phyloP scores from a whole-genome alignment of 371 early-diverging fungal genomes.

The Massospora cicadina region DNA sequence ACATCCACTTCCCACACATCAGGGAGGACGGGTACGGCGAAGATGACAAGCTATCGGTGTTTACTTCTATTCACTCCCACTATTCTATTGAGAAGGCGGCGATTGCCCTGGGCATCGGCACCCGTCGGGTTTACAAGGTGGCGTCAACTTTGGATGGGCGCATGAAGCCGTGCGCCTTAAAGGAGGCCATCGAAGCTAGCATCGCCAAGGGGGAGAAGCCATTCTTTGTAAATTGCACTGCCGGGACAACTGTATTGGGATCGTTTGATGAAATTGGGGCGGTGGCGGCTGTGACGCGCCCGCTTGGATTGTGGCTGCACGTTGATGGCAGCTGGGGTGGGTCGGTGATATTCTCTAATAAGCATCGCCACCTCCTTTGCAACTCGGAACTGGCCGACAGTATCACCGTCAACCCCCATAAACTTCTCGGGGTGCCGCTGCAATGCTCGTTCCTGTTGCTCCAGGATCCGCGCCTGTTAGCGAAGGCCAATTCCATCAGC shows the following conservation, averaged over 20 bases:
- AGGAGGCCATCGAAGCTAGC: conserved; percentile 24
- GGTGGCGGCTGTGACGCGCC: conserved; percentile 35
- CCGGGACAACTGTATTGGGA: conserved; percentile 76
- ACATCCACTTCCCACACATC: conserved; percentile 40
- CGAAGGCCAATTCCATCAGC: conserved; percentile 32
- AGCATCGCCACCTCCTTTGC: conserved; percentile 23
- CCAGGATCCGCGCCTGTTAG: conserved; percentile 26
- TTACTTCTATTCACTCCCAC: conserved; percentile 58
- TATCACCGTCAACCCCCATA: conserved; percentile 73
- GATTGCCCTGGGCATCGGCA: conserved; percentile 51
- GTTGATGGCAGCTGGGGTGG: conserved; percentile 80
- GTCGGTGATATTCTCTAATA: conserved; percentile 32
- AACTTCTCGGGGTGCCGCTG: conserved; percentile 63
- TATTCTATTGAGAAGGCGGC: conserved; percentile 66
- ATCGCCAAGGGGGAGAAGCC: conserved; percentile 29
- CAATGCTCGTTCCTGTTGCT: conserved; percentile 66
- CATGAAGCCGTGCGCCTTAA: conserved; percentile 37
- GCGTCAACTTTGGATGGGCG: conserved; percentile 39
- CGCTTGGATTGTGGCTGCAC: conserved; percentile 61
- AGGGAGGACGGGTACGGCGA: conserved; percentile 18
- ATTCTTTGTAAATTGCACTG: conserved; percentile 70
- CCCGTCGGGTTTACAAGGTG: conserved; percentile 43
- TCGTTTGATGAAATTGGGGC: conserved; percentile 57
- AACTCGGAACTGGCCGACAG: conserved; percentile 41
- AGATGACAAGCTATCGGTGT: conserved; percentile 28